phyloP scores from a whole-genome alignment of 2,329 filamentous ascomycete species.

The Epichloe sylvatica region DNA sequence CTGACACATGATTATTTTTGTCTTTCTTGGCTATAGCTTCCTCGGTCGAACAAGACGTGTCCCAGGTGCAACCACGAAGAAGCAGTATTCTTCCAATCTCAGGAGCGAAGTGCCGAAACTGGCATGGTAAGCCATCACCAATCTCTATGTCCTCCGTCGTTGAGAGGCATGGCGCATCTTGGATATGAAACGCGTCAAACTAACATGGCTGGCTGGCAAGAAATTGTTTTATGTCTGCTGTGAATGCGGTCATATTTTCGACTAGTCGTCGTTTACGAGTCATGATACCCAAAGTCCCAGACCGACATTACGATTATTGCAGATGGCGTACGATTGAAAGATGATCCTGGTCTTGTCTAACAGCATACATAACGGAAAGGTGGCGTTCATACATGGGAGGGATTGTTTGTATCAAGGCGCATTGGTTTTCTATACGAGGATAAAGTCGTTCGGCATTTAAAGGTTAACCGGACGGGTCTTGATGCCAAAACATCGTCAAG shows the following conservation, averaged over 20 bases:
- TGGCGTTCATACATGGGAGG: not conserved
- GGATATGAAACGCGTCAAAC: slow-evolving; percentile 2
- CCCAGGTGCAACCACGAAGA: slow-evolving; percentile 74
- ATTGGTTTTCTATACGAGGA: not conserved
- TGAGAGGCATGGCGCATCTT: not conserved
- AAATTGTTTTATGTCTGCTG: slow-evolving; percentile 93
- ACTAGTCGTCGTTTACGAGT: slow-evolving; percentile 21
- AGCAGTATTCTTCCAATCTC: slow-evolving; percentile 97
- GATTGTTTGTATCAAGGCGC: not conserved
- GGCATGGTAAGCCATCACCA: slow-evolving; percentile 65
- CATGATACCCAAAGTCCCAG: slow-evolving; percentile 3
- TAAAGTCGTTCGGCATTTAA: not conserved
- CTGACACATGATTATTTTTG: slow-evolving; percentile 26
- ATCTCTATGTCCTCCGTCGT: not conserved
- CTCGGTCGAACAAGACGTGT: slow-evolving; percentile 74
- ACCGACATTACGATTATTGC: not conserved
- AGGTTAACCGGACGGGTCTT: not conserved
- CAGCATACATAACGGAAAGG: not conserved
- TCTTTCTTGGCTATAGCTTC: slow-evolving; percentile 52
- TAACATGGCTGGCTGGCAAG: slow-evolving; percentile 28
- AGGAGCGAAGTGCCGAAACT: slow-evolving; percentile 90
- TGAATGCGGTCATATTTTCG: slow-evolving; percentile 79
- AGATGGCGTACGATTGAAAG: not conserved
- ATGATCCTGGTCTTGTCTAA: not conserved
- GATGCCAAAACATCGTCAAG: not conserved